Evolutionary conservation across 2,329 filamentous ascomycete genomes (phyloP), one percentile per base, ranked within the genome.

Genomic region (Gremmenia infestans): DNA sequence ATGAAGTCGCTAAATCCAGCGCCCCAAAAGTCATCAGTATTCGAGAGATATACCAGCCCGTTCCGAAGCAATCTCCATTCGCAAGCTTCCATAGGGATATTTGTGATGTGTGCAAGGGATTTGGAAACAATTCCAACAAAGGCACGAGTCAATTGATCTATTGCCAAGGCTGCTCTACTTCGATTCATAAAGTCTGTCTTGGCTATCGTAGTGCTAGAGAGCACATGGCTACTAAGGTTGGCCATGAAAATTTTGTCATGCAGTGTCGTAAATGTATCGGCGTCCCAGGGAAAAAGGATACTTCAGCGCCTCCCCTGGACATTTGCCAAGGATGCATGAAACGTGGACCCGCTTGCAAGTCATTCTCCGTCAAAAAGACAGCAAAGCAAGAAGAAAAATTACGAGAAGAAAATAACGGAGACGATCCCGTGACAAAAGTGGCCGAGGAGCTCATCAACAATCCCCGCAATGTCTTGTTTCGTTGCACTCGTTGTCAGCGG

Each of bases 251-350:
- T 39, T 97, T 96, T 64, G 86, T 99, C 15, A 75, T 99, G 40
- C 94, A 99, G 69, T 99, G 94, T 73, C 87, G 85, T 62, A 88
- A 86, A 55, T 99, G 94, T 69, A 80, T 97, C 59, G 86, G 86
- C 3, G 68, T 80, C 19, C 79, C 85, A 47, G 75, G 77, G 58
- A 85, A 84, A 67, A 92, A 88, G 65, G 90, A 97, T 61, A 60
- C 66, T 0, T 78, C 76, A 17, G 85, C 86, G 1, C 92, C 94
- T 0, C 79, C 85, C 58, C 80, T 91, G 47, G 83, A 86, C 56
- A 76, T 76, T 47, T 99, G 95, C 66, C 82, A 88, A 58, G 75
- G 73, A 6, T 99, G 94, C 68, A 80, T 78, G 53, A 68, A 77
- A 35, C 67, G 75, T n/a, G 90, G 90, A 1, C 69, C 70, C 0